These are phyloP conservation scores for Heliocybe sulcata DNA, from an alignment of 1,284 basidiomycete genomes.

Conservation along the genomic window DNA sequence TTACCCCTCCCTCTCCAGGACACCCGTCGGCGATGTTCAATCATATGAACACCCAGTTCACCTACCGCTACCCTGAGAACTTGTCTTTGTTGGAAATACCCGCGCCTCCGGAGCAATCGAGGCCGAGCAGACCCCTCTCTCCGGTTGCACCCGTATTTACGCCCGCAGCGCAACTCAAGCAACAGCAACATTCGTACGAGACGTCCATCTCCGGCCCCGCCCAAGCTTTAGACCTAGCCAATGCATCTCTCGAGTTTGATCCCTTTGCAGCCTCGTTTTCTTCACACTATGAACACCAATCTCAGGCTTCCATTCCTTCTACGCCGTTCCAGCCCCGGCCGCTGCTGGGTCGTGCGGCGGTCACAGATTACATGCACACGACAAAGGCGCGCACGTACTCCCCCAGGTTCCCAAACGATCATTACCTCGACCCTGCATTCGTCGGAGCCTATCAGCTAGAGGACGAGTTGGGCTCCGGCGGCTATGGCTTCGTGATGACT, in stretches of 20 bases:
- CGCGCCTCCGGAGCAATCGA: neutral
- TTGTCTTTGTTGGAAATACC: neutral
- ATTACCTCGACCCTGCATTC: constrained; percentile 64
- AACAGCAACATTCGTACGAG: constrained; percentile 3
- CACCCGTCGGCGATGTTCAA: neutral
- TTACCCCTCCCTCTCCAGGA: neutral
- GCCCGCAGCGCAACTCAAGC: neutral
- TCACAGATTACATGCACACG: neutral
- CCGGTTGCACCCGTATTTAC: neutral
- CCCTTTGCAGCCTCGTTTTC: constrained; percentile 14
- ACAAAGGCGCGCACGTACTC: constrained; percentile 34
- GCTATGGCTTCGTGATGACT: constrained; percentile 90
- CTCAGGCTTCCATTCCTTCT: neutral
- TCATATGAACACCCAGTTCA: neutral
- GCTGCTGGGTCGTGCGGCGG: neutral
- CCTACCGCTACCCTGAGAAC: neutral
- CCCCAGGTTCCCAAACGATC: constrained; percentile 50
- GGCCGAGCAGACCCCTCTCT: neutral
- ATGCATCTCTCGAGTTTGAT: constrained; percentile 20
- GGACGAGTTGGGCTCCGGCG: constrained; percentile 83
- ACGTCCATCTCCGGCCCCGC: constrained; percentile 15
- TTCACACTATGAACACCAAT: constrained; percentile 8
- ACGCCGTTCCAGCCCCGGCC: neutral
- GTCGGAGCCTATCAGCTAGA: constrained; percentile 59
- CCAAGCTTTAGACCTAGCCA: constrained; percentile 17